phyloP scores from a whole-genome alignment of 1,139 yeast genomes.

The Spathaspora sp. region DNA sequence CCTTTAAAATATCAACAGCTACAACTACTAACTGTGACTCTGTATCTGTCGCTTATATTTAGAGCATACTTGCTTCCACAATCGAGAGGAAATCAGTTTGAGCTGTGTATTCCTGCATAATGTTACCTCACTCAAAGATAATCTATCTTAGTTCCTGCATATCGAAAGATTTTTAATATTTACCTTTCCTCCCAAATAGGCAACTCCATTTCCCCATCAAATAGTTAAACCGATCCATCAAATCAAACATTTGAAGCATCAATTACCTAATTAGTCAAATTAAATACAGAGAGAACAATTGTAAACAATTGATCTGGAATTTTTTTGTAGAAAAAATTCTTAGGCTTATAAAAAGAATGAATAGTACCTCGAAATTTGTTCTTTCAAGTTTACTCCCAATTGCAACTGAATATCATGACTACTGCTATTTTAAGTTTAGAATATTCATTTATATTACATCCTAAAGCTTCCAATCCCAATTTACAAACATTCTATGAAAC shows the following conservation, averaged over 20 bases:
- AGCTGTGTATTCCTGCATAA: not conserved
- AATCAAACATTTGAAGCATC: not conserved
- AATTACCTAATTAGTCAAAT: not conserved
- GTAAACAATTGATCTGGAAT: not conserved
- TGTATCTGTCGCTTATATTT: too few relatives aligned
- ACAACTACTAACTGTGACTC: too few relatives aligned
- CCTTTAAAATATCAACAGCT: too few relatives aligned
- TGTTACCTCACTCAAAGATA: too few relatives aligned
- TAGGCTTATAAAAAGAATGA: not conserved
- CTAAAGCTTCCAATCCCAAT: slow-evolving; percentile 17
- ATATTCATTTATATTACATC: slow-evolving; percentile 36
- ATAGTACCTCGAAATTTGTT: not conserved
- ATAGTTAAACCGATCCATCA: not conserved
- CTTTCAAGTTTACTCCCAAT: not conserved
- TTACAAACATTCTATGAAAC: slow-evolving; percentile 27
- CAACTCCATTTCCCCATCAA: not conserved
- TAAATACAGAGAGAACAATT: not conserved
- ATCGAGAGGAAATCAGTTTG: too few relatives aligned
- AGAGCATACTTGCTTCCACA: too few relatives aligned
- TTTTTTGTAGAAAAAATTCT: not conserved
- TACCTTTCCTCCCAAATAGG: not conserved
- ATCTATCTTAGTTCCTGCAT: not conserved
- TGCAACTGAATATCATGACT: slow-evolving; percentile 3
- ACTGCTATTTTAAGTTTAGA: slow-evolving; percentile 30
- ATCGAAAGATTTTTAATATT: not conserved